Evolutionary conservation across 495 filamentous ascomycete genomes (phyloP), one percentile per base, ranked within the genome.

Genomic region (Penicillium paxilli): DNA sequence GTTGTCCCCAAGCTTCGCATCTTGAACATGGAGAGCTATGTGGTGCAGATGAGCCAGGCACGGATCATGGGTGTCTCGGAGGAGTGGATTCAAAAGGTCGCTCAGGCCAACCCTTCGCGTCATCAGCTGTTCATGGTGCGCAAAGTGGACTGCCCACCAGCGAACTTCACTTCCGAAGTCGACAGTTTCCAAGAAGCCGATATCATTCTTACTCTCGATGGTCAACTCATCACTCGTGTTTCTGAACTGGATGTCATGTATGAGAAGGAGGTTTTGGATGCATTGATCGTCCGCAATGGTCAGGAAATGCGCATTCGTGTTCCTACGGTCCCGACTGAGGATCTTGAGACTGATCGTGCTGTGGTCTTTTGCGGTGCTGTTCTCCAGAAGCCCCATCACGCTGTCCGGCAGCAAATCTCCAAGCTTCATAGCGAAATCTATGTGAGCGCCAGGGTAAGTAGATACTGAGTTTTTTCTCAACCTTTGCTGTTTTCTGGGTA

Each of bases 91-190:
- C 79, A 88, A 56, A 86, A 88, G 70, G 92, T 96, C 20, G 86
- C 92, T 28, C 69, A 83, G 47, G 88, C 91, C 48, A 96, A 97
- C 62, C 88, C 89, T 8, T 85, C 93, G 16, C 87, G 88, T 47
- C 94, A 99, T 67, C 94, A 98, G 70, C 82, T 99, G 19, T 99
- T 99, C 77, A 95, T 99, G 89, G 89, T 99, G 22, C 91, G 92
- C 54, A 99, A 99, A 73, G 83, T 93, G 30, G 86, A 95, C 60
- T 87, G 85, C 32, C 85, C 81, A 12, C 83, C 87, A 16, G 68
- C 80, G 14, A 68, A 62, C 7, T 67, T 72, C 33, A 63, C 64
- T 12, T 58, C 73, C 16, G 54, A 64, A 11, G 62, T 48, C 24
- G 73, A 76, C 25, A 60, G 63, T 35, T 83, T 99, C 33, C 79